phyloP scores from a whole-genome alignment of 306 rosid species.

The Prunus davidiana region DNA sequence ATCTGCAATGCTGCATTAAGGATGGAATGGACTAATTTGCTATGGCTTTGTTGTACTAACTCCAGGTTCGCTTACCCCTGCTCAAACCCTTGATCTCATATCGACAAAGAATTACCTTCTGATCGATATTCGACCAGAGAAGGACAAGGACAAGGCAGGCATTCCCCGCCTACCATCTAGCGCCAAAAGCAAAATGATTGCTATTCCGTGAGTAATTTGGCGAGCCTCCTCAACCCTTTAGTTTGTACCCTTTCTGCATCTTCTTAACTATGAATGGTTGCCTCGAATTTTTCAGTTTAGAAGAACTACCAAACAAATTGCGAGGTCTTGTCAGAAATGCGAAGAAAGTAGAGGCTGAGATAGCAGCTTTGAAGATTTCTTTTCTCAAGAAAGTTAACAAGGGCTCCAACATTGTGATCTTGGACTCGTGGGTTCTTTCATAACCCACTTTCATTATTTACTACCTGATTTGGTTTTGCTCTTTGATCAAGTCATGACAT shows the following conservation, averaged over 20 bases:
- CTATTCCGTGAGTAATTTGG: constrained; percentile 75
- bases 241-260: neutral
- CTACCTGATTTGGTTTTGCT: neutral
- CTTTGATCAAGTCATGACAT: neutral
- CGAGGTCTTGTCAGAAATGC: constrained; percentile 67
- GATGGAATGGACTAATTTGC: constrained; percentile 6
- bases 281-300: constrained; percentile 52
- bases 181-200: constrained; percentile 62
- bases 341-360: constrained; percentile 88
- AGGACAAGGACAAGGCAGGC: constrained; percentile 85
- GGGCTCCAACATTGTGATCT: constrained; percentile 65
- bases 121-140: constrained; percentile 82
- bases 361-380: constrained; percentile 78
- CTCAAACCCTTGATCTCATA: constrained; percentile 85
- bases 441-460: neutral
- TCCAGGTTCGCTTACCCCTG: constrained; percentile 80
- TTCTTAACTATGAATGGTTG: neutral
- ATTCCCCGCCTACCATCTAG: constrained; percentile 90
- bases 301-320: constrained; percentile 82
- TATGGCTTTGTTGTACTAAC: constrained; percentile 15
- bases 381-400: constrained; percentile 77
- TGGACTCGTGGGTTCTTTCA: constrained; percentile 71
- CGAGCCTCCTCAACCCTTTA: constrained; percentile 6
- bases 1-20: neutral
- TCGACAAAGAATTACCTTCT: constrained; percentile 53